Evolutionary conservation across 495 filamentous ascomycete genomes (phyloP), one percentile per base, ranked within the genome.

Genomic region (Penicillium cataractarum): DNA sequence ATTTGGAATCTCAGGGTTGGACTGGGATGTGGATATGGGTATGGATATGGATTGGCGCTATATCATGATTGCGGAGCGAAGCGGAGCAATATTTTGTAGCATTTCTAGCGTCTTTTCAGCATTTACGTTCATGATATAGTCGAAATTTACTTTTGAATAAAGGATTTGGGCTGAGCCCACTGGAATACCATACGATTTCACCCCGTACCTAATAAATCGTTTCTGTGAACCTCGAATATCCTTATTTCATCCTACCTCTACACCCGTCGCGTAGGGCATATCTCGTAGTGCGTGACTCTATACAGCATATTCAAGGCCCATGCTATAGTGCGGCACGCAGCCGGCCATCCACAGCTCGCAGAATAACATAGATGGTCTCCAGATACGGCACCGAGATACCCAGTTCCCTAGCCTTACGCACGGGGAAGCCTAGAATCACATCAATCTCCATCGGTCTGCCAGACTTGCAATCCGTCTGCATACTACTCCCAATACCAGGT

Each of bases 381-480:
- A 86, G 53, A 46, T 73, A 76, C 1, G 82, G 82, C 13, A 78
- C 79, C 35, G 72, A 66, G 12, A 85, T 65, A 7, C 80, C 81
- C 19, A 82, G 61, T 57, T 84, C 80, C 60, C 74, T 75, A 3
- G 82, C 76, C 65, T 80, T 84, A 48, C 70, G 68, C 31, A 81
- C 78, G 8, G 82, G 81, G 64, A 80, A 80, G 8, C 84, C 84
- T 10, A 87, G 60, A 49, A 87, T 86, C 4, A 85, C 79, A 57
- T 87, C 84, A 9, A 86, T 73, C 66, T 86, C 83, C 81, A 86
- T 78, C 0, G 72, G 76, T 46, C 78, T 75, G 13, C 78, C 80
- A 56, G 68, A 76, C 63, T 80, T 76, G 40, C 71, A 74, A 71
- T 86, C 84, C 7, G 75, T 74, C 66, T 81, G 78, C 84, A 86